Evolutionary conservation across 441 rosid genomes (phyloP).

Genomic region (Jatropha podagrica): DNA sequence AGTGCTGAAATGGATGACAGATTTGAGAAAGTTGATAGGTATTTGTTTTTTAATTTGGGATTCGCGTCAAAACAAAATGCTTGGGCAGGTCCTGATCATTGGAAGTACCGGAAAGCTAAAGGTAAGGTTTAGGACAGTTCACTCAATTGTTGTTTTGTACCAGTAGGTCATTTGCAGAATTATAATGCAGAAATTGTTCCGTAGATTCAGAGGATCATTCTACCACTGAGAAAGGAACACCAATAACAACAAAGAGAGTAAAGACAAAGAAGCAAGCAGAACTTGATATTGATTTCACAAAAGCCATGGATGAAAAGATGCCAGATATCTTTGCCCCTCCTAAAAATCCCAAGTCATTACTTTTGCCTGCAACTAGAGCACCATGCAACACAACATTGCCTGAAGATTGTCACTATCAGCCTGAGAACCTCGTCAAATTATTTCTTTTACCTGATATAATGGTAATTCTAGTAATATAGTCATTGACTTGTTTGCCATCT

Average conservation of each 20-base stretch:
- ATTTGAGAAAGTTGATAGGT: constrained; percentile 57
- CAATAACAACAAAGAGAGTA: constrained; percentile 48
- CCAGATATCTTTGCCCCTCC: constrained; percentile 74
- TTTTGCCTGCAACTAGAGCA: constrained; percentile 66
- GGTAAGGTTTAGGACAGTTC: constrained; percentile 34
- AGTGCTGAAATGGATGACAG: constrained; percentile 47
- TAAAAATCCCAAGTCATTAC: constrained; percentile 67
- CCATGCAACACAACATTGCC: constrained; percentile 71
- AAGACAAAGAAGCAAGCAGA: constrained; percentile 64
- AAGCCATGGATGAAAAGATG: constrained; percentile 64
- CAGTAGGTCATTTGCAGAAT: constrained; percentile 19
- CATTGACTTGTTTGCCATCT: background rate
- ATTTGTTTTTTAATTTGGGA: constrained; percentile 66
- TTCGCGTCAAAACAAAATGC: constrained; percentile 68
- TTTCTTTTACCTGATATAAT: constrained; percentile 76
- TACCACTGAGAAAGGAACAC: constrained; percentile 43
- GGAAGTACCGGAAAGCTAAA: constrained; percentile 80
- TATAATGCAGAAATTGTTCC: constrained; percentile 16
- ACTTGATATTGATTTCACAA: constrained; percentile 67
- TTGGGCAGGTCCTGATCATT: constrained; percentile 99
- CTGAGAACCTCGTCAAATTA: constrained; percentile 82
- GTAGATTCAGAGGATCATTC: constrained; percentile 48
- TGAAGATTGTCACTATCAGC: constrained; percentile 97
- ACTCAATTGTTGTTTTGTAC: constrained; percentile 14
- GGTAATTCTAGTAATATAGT: constrained; percentile 49